Evolutionary conservation across 352 stramenopile species (phyloP), one percentile per base, ranked within the genome.

Genomic region (Globisporangium splendens): DNA sequence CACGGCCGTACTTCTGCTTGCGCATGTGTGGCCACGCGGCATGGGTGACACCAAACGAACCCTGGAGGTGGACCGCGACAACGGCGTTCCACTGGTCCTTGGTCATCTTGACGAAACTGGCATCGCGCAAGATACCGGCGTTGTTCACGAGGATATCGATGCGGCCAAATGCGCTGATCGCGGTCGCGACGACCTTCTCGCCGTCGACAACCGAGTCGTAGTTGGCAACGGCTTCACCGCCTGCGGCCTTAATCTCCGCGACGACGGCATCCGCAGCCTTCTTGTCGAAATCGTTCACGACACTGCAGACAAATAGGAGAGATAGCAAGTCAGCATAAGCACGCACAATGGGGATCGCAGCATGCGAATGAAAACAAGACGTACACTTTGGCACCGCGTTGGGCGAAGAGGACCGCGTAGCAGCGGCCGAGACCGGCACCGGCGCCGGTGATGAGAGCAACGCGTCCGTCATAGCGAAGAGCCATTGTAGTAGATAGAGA

Each of bases 91-190:
- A 97, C 58, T 96, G 75, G 18, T 84, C 72, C 61, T 96, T 86
- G 43, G 69, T 86, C 89, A 97, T 96, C 72, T 96, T 96, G 63
- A 74, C 65, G 65, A 97, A 97, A 50, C 68, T 83, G 59, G 90
- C 75, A 83, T 97, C 71, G 65, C 96, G 81, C 76, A 99, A 66
- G 65, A 98, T 96, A 11, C 91, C 95, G 13, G 96, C 96, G 72
- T 99, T 99, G 77, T 95, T 95, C 42, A 93, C 77, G n/a, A 95
- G 42, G 31, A 95, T 93, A 56, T 95, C 85, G 21, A 95, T 72
- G 54, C 86, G 83, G 18, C 79, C 81, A 41, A 82, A 95, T 35
- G 55, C 69, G 38, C 79, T 61, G 52, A 95, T 88, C 31, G 81
- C 83, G 55, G 79, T 89, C 14, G 68, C 76, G 14, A 95, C 80